Base-by-base conservation (phyloP, 306 rosid genomes). In the Inga leiocalycina region DNA sequence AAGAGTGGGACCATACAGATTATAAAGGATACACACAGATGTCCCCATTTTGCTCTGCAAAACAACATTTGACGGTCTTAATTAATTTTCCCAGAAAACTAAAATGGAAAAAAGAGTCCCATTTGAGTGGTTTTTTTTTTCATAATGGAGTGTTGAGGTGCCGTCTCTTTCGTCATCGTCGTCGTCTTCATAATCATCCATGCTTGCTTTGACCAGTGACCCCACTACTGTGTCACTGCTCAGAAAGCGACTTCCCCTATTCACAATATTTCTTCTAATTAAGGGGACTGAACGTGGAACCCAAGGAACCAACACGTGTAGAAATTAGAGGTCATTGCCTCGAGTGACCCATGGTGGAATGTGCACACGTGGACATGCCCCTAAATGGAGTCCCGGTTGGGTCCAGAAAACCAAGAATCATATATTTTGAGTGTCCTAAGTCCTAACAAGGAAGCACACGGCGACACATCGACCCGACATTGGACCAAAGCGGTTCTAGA, bases 251-350 rank as follows among this genome's bases (percentile, higher is more conserved):
- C 71, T 43, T 65, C 10, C 11, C 39, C 69, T 64, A 30, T 15
- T 15, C 39, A 1, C 32, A 13, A 64, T n/a, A 22, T 24, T 61
- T 62, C 19, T 64, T 15, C 35, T 30, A 27, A 27, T 27, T 27
- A 44, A 43, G 56, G 14, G 56, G 43, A 69, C 9, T 69, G 74
- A 69, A 37, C 49, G 22, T 11, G 16, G 3, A 39, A 20, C 22
- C 19, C 14, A 35, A 46, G 43, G 12, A 34, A 34, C 43, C 16
- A 17, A 68, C 84, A 75, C 81, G 84, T 86, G 88, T 35, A 15
- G 0, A 2, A 15, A 43, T 37, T 27, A 4, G 0, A 35, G 10
- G 17, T 8, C 1, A 54, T 35, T 73, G 68, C n/a, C 71, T 5
- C 13, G 24, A 24, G 1, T 56, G 64, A 54, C 75, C 83, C 86